phyloP scores from a whole-genome alignment of 305 asterid genomes.

The Fraxinus paxiana region DNA sequence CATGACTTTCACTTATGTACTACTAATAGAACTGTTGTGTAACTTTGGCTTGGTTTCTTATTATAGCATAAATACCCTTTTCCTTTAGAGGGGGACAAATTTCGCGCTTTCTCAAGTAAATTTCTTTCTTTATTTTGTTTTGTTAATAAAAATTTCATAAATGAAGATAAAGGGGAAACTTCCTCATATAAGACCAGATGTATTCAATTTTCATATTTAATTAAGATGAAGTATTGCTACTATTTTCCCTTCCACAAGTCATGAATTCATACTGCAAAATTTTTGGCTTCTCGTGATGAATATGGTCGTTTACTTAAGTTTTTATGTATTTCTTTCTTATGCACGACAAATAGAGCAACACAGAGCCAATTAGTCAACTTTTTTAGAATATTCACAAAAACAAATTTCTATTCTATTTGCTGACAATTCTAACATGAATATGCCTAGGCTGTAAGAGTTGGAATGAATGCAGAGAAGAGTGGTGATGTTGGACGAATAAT shows the following conservation, averaged over 20 bases:
- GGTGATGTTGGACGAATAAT: constrained; percentile 97
- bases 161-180: background rate
- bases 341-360: background rate
- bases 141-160: background rate
- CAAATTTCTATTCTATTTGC: background rate
- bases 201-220: background rate
- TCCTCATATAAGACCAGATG: background rate
- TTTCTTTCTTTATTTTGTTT: background rate
- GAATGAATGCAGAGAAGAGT: constrained; percentile 95
- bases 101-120: background rate
- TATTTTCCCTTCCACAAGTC: background rate
- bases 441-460: constrained; percentile 91
- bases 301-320: background rate
- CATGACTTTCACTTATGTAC: background rate
- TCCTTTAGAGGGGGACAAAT: background rate
- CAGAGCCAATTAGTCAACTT: background rate
- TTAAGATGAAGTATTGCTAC: background rate
- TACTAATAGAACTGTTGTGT: background rate
- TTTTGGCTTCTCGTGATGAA: background rate
- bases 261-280: background rate
- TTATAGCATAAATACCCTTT: background rate
- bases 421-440: constrained; percentile 12
- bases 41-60: background rate
- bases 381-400: background rate
- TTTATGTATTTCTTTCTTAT: background rate